These are phyloP conservation scores for Lyophyllum atratum DNA, from an alignment of 768 basidiomycete species.

Conservation along the genomic window DNA sequence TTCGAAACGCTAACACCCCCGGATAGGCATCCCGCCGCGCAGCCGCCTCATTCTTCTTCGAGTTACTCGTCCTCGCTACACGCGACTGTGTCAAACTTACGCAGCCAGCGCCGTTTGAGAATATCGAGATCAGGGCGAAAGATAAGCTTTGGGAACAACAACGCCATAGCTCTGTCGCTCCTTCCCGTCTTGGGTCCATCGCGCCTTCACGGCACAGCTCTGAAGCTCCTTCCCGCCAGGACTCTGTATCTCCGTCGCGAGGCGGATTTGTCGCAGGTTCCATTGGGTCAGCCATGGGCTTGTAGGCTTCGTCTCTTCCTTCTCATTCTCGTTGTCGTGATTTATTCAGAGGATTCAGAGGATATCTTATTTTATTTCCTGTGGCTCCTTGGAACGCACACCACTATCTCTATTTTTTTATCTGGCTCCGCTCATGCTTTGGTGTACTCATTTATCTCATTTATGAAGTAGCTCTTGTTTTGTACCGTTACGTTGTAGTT, in stretches of 20 bases:
- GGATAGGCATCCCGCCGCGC: constrained; percentile 84
- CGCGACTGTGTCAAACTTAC: constrained; percentile 85
- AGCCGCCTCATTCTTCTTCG: constrained; percentile 97
- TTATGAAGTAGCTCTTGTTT: constrained; percentile 2
- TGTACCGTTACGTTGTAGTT: constrained; percentile 8
- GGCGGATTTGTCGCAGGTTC: constrained; percentile 45
- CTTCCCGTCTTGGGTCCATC: constrained; percentile 27
- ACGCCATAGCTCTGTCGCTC: constrained; percentile 29
- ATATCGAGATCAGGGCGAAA: constrained; percentile 83
- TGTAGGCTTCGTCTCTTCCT: constrained; percentile 19
- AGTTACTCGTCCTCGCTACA: constrained; percentile 91
- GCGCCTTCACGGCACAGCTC: constrained; percentile 23
- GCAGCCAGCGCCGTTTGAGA: constrained; percentile 76
- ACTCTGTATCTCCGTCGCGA: constrained; percentile 24
- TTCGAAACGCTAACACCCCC: constrained; percentile 6
- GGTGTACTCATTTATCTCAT: constrained; percentile 1
- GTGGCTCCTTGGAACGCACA: not conserved
- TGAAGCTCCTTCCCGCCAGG: constrained; percentile 21
- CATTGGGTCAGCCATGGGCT: constrained; percentile 43
- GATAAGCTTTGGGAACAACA: constrained; percentile 84
- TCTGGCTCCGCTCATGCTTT: constrained; percentile 6
- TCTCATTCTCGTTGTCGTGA: constrained; percentile 2
- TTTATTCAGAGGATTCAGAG: constrained; percentile 18
- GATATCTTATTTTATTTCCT: constrained; percentile 6
- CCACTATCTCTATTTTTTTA: constrained; percentile 5